A percentile compares a stretch with the other conserved stretches of the same genome.
Evolutionary conservation across 345 rosid species (phyloP).

Genomic region (Acer yangbiense): DNA sequence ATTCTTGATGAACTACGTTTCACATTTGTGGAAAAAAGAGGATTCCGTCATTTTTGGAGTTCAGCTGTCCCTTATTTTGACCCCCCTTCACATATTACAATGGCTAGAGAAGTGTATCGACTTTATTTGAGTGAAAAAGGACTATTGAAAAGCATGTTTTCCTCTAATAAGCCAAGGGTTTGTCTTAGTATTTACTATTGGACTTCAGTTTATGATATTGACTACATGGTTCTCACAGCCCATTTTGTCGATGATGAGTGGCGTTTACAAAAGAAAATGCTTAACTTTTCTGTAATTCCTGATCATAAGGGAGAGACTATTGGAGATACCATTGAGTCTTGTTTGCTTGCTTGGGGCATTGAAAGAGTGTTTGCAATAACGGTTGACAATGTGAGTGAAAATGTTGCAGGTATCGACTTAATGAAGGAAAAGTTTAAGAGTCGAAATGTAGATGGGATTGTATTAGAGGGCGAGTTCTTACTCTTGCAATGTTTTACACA

Average conservation of each 20-base stretch:
- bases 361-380: not conserved
- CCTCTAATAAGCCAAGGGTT: not conserved
- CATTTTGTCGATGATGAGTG: slow-evolving; percentile 18
- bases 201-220: slow-evolving; percentile 1
- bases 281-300: slow-evolving; percentile 13
- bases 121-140: not conserved
- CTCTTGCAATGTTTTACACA: slow-evolving; percentile 7
- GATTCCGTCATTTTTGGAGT: not conserved
- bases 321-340: not conserved
- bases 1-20: slow-evolving; percentile 3
- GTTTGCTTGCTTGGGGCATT: slow-evolving; percentile 7
- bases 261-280: slow-evolving; percentile 1
- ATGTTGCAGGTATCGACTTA: not conserved
- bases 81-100: not conserved
- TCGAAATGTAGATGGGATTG: not conserved
- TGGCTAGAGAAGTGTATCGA: not conserved
- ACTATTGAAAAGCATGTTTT: not conserved
- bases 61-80: not conserved
- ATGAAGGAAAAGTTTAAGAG: not conserved
- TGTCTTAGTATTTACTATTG: slow-evolving; percentile 3
- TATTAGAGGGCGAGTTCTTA: slow-evolving; percentile 5
- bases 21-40: not conserved
- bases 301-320: not conserved
- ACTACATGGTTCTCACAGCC: slow-evolving; percentile 12
- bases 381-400: not conserved